Percentiles rank a stretch among this genome's conserved stretches.
These are phyloP conservation scores for Mycena metata DNA, from an alignment of 768 basidiomycete genomes.

Conservation along the genomic window DNA sequence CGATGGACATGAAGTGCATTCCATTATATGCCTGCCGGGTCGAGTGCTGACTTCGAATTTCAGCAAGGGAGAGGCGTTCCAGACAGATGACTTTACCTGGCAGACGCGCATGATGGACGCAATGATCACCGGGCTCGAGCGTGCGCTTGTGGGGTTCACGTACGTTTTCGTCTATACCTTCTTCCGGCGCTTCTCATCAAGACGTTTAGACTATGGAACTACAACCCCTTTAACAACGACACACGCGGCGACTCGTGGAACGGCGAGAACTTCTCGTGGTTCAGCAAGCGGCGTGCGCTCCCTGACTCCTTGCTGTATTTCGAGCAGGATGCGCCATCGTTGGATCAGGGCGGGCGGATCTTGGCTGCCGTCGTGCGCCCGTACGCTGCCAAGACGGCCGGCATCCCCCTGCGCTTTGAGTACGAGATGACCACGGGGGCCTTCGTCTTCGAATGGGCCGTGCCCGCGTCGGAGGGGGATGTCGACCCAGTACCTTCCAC, in stretches of 20 bases:
- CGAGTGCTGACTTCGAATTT: not conserved
- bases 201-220: constrained; percentile 86
- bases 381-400: constrained; percentile 91
- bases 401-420: constrained; percentile 78
- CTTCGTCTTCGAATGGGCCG: constrained; percentile 75
- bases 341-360: constrained; percentile 88
- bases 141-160: constrained; percentile 86
- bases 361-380: constrained; percentile 87
- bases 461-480: constrained; percentile 27
- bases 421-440: constrained; percentile 84
- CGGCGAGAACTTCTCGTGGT: constrained; percentile 98
- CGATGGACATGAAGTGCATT: constrained; percentile 96
- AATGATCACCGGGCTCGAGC: constrained; percentile 86
- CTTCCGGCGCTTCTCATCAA: not conserved
- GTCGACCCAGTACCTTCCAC: constrained; percentile 13
- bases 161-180: constrained; percentile 54
- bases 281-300: constrained; percentile 72
- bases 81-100: constrained; percentile 80
- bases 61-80: constrained; percentile 81
- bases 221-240: constrained; percentile 91
- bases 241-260: constrained; percentile 90
- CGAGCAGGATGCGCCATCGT: constrained; percentile 72
- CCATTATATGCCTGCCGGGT: not conserved
- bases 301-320: constrained; percentile 68
- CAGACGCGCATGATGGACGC: constrained; percentile 97